phyloP scores from a whole-genome alignment of 805 yeast genomes.

The Millerozyma miso region DNA sequence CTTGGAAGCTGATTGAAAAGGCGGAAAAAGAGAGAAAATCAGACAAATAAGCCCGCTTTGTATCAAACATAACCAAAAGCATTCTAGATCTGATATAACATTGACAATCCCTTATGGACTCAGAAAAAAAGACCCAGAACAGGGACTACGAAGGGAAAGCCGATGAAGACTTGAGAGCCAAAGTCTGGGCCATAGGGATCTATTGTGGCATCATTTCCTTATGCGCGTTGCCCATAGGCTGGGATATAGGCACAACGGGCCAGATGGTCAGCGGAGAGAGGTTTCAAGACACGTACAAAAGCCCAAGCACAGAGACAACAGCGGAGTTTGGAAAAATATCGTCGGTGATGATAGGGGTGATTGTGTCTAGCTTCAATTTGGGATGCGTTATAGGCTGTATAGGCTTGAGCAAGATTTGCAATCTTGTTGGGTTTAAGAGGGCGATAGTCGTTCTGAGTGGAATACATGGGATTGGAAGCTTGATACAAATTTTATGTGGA shows the following conservation, averaged over 20 bases:
- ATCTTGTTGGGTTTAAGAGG: constrained; percentile 10
- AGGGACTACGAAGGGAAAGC: background rate
- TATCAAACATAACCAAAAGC: too few relatives aligned
- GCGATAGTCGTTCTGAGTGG: constrained; percentile 9
- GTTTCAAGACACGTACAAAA: constrained; percentile 2
- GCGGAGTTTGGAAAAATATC: constrained; percentile 4
- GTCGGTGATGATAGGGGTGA: constrained; percentile 13
- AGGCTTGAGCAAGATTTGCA: constrained; percentile 6
- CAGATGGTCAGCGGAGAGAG: constrained; percentile 7
- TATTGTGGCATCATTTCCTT: constrained; percentile 10
- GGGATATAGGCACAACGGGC: constrained; percentile 24
- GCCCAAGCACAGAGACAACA: background rate
- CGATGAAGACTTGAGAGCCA: background rate
- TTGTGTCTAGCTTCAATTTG: constrained; percentile 20
- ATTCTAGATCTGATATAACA: too few relatives aligned
- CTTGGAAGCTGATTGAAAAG: too few relatives aligned
- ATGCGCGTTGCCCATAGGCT: constrained; percentile 21
- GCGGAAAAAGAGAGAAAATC: too few relatives aligned
- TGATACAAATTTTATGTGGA: constrained; percentile 10
- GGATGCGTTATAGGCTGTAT: constrained; percentile 21
- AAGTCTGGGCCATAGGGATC: constrained; percentile 2
- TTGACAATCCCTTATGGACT: too few relatives aligned
- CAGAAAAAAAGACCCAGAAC: background rate
- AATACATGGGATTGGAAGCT: constrained; percentile 16
- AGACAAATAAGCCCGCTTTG: too few relatives aligned